Conservation (phyloP, 1,284 basidiomycete species). For the Puccinia polysora region DNA sequence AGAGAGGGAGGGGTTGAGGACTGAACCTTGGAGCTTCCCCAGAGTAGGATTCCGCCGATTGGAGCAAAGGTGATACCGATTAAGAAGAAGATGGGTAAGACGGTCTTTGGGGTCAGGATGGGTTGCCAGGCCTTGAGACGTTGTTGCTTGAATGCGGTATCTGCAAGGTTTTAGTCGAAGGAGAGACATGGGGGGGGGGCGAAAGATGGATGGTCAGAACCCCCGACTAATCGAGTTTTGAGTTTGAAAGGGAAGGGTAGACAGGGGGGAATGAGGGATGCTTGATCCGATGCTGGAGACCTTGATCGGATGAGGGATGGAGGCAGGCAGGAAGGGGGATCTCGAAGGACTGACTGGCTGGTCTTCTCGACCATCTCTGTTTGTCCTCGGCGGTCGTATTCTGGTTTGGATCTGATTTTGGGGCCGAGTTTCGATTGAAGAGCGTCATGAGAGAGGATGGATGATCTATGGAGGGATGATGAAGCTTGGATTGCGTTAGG, state of each 20-base stretch:
- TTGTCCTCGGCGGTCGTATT: constrained; percentile 31
- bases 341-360: constrained; percentile 24
- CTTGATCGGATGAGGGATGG: neutral
- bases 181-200: no score
- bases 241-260: no score
- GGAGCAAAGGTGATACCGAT: constrained; percentile 91
- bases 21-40: constrained; percentile 68
- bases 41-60: constrained; percentile 73
- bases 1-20: neutral
- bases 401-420: constrained; percentile 2
- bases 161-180: constrained; percentile 56
- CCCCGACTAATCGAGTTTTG: no score
- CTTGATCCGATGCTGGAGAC: no score
- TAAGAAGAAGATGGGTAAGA: constrained; percentile 90
- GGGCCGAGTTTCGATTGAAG: constrained; percentile 25
- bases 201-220: no score
- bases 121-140: constrained; percentile 99
- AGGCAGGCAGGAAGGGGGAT: neutral
- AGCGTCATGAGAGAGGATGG: constrained; percentile 11
- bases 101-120: constrained; percentile 93
- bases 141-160: constrained; percentile 99
- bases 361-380: constrained; percentile 33
- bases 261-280: no score
- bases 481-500: no score
- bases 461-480: no score